A percentile compares a stretch with the other conserved stretches of the same genome.
Evolutionary conservation across 306 rosid genomes (phyloP).

Genomic region (Styphnolobium japonicum): DNA sequence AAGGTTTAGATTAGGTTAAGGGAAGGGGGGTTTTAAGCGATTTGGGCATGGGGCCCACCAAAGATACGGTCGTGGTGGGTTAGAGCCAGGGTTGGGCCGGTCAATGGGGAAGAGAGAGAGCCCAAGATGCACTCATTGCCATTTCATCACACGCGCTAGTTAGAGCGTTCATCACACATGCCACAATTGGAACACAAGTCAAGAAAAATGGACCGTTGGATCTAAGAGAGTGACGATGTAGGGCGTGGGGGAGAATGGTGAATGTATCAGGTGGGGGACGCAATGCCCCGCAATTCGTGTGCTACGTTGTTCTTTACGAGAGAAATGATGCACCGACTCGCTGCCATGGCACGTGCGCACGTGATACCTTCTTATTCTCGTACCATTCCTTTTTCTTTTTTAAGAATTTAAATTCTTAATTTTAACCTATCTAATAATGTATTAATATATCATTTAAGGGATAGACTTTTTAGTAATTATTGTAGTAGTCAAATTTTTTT

Average conservation of each 20-base stretch:
- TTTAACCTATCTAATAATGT: no score
- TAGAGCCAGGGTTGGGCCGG: conserved; percentile 39
- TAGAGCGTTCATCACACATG: background rate
- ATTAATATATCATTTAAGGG: no score
- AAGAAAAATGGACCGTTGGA: no score
- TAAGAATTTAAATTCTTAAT: no score
- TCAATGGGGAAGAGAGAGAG: conserved; percentile 45
- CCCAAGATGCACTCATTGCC: background rate
- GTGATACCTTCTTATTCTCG: conserved; percentile 40
- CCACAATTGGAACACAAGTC: no score
- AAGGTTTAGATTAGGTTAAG: background rate
- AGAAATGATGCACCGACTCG: conserved; percentile 58
- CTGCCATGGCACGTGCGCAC: conserved; percentile 64
- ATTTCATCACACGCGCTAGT: background rate
- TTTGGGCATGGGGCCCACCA: conserved; percentile 23
- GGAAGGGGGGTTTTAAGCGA: background rate
- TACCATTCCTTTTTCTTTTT: background rate
- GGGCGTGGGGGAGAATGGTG: background rate
- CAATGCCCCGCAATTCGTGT: conserved; percentile 54
- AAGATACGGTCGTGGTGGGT: conserved; percentile 25
- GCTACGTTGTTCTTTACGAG: conserved; percentile 24
- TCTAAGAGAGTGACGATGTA: background rate
- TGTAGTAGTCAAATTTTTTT: no score
- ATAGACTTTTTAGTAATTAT: no score
- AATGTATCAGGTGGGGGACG: background rate